phyloP scores from a whole-genome alignment of 148 eudicot species.

The Persicaria tinctoria region DNA sequence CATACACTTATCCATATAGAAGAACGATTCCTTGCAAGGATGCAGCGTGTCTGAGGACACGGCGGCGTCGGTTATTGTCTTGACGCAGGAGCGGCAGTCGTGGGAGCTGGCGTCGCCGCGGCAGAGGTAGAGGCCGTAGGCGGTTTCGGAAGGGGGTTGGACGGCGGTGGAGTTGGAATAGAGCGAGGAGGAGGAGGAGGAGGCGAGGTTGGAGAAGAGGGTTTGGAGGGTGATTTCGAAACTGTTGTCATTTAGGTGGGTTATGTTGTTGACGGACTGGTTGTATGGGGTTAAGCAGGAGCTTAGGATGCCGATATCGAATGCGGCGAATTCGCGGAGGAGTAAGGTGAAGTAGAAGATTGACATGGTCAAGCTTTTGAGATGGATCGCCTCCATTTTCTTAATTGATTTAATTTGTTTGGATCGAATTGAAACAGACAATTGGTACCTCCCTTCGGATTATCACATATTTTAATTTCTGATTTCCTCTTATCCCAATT shows the following conservation, averaged over 20 bases:
- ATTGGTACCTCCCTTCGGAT: no score
- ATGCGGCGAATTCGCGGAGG: not conserved
- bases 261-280: not conserved
- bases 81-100: not conserved
- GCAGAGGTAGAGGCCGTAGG: conserved; percentile 7
- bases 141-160: not conserved
- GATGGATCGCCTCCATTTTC: not conserved
- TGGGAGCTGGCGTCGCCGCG: not conserved
- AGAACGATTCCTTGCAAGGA: not conserved
- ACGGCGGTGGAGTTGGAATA: not conserved
- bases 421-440: no score
- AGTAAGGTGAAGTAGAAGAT: not conserved
- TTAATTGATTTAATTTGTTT: not conserved
- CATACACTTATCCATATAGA: not conserved
- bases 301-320: no score
- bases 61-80: not conserved
- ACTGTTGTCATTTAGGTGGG: not conserved
- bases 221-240: not conserved
- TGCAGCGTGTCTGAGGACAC: no score
- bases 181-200: not conserved
- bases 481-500: no score
- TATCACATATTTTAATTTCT: no score
- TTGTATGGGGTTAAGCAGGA: not conserved
- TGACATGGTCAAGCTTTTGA: not conserved
- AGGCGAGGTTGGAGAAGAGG: not conserved